A percentile compares a stretch with the other conserved stretches of the same genome.
Conservation (phyloP, 345 rosid genomes). For the Eucalyptus cloeziana region DNA sequence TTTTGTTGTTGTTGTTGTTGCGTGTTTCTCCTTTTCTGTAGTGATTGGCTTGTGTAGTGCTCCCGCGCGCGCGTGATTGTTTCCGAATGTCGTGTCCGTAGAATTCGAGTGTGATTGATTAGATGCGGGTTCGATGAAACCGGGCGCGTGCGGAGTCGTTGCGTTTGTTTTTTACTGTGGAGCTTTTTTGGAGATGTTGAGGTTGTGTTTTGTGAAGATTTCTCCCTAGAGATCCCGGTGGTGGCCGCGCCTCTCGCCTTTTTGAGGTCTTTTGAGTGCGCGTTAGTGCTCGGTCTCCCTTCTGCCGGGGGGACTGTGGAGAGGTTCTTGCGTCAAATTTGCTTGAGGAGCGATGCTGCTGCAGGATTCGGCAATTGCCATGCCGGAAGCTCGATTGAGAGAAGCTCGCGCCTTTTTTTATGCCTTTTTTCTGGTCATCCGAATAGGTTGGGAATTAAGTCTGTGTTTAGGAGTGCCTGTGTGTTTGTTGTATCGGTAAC, state of each 20-base stretch:
- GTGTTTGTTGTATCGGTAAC: neutral
- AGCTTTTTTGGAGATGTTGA: neutral
- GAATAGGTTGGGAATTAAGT: neutral
- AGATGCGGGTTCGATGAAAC: neutral
- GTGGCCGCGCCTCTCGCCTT: neutral
- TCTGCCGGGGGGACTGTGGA: neutral
- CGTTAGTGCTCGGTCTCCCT: neutral
- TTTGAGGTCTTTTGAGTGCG: neutral
- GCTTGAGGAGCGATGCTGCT: neutral
- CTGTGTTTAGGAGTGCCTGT: neutral
- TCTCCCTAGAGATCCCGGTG: neutral
- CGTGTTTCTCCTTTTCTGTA: neutral
- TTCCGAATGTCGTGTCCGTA: neutral
- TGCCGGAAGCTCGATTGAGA: neutral
- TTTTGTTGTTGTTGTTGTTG: neutral
- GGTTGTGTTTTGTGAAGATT: neutral
- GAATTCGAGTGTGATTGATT: neutral
- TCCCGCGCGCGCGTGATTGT: neutral
- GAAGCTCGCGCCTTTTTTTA: neutral
- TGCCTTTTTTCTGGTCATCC: neutral
- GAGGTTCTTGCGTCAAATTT: neutral
- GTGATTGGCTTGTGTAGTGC: neutral
- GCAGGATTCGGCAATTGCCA: neutral
- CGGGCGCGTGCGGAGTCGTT: neutral
- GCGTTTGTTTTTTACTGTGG: neutral